Conservation (phyloP, 2,329 filamentous ascomycete species). For the Magnaporthiopsis rhizophila region DNA sequence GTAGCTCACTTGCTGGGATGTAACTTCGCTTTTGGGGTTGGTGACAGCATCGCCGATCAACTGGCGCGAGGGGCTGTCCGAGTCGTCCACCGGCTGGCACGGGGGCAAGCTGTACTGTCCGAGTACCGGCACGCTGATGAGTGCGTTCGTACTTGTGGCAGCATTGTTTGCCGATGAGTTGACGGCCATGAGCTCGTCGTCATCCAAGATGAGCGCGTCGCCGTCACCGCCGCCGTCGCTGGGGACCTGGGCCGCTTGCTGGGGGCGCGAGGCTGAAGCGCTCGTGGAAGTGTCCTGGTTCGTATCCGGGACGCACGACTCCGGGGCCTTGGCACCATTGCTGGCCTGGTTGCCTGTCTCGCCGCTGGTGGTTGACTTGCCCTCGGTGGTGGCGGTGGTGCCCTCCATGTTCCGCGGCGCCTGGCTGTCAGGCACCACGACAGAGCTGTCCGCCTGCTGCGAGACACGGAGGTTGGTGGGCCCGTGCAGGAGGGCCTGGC, state of each 20-base stretch:
- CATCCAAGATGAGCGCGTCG: not conserved
- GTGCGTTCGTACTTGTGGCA: not conserved
- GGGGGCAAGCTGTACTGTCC: not conserved
- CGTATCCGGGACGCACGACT: not conserved
- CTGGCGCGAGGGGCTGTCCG: conserved; percentile 24
- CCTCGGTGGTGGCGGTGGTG: not conserved
- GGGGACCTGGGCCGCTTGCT: not conserved
- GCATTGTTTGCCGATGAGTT: no score
- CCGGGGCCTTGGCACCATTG: not conserved
- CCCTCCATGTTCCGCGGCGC: conserved; percentile 15
- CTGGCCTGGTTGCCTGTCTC: not conserved
- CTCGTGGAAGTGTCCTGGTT: not conserved
- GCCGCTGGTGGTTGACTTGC: conserved; percentile 8
- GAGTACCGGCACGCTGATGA: not conserved
- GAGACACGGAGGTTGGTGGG: not conserved
- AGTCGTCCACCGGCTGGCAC: conserved; percentile 6
- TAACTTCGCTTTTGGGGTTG: not conserved
- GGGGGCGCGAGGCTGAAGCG: not conserved
- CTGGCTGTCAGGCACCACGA: conserved; percentile 21
- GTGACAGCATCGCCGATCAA: conserved; percentile 13
- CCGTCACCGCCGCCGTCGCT: not conserved
- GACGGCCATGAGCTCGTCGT: not conserved
- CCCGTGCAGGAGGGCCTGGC: conserved; percentile 7
- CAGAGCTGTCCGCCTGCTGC: conserved; percentile 8
- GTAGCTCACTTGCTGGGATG: conserved; percentile 18